phyloP scores from a whole-genome alignment of 78 protist genomes.

The Planoprotostelium fungivorum region DNA sequence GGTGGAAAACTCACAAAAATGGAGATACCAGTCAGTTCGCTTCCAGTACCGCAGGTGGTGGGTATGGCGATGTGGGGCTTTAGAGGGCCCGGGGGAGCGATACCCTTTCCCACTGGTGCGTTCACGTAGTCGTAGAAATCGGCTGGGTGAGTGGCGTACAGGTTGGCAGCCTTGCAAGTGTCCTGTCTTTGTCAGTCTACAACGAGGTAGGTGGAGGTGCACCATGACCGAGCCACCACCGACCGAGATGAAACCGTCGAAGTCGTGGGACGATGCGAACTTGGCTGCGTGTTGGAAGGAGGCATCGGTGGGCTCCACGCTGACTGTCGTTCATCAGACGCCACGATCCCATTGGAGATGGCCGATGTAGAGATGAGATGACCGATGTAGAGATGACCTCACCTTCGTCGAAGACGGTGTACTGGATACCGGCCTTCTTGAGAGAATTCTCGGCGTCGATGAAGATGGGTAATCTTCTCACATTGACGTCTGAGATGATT shows the following conservation, averaged over 20 bases:
- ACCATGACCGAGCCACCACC: conserved; percentile 61
- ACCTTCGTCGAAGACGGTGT: conserved; percentile 10
- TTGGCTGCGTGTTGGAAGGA: conserved; percentile 29
- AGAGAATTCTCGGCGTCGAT: conserved; percentile 14
- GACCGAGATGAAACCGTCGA: conserved; percentile 62
- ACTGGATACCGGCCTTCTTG: conserved; percentile 16
- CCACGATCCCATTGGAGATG: no score
- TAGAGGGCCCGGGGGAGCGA: conserved; percentile 38
- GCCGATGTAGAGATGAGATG: no score
- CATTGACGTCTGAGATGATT: conserved; percentile 9
- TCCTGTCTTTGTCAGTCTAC: conserved; percentile 23
- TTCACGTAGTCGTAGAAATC: conserved; percentile 55
- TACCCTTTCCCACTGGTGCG: conserved; percentile 62
- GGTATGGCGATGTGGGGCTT: conserved; percentile 73
- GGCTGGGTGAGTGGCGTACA: conserved; percentile 51
- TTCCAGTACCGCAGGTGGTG: conserved; percentile 71
- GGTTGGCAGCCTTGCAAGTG: conserved; percentile 74
- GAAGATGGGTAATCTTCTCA: not conserved
- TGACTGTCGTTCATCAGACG: not conserved
- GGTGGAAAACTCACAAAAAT: no score
- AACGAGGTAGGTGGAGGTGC: not conserved
- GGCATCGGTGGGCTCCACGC: conserved; percentile 67
- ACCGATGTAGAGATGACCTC: no score
- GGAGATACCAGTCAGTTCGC: conserved; percentile 63
- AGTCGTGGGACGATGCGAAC: not conserved